Evolutionary conservation across 1,284 basidiomycete genomes (phyloP), one percentile per base, ranked within the genome.

Genomic region (Cystobasidiaceae sp.): DNA sequence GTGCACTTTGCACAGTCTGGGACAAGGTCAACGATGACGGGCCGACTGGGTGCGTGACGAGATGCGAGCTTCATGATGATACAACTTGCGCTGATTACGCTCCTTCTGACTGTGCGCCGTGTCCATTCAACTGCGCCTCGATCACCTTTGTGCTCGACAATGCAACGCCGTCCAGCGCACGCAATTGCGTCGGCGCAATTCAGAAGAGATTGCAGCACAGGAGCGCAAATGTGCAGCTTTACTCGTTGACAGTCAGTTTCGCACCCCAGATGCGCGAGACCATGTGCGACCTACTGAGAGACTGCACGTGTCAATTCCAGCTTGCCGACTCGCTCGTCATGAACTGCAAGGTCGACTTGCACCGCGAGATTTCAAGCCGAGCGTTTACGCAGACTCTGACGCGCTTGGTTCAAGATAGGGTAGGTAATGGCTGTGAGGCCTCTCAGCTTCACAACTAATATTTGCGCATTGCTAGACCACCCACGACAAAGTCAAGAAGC

Each of bases 171-270:
- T 56, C 21, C 77, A 96, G 93, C 19, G 90, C 94, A 7, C 86
- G 88, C 59, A 86, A 89, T 73, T 91, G 91, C 67, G 83, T 96
- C 67, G 86, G 85, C 5, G 84, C 93, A 0, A 78, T 97, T 50
- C 83, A 93, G 74, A 97, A 94, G 78, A 88, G 94, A 4, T 82
- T 99, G 0, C 82, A 88, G 15, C 93, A 99, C 78, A 86, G 94
- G 37, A 96, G 89, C 76, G 89, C 94, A 13, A 98, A 96, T 73
- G 96, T 98, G 0, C 96, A 98, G 78, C 83, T 97, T 0, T 97
- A 94, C 74, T 85, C 93, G 8, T 84, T 98, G n/a, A 82, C 81
- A 67, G 78, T 80, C 58, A 69, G 77, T 51, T 17, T 17, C 25
- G 5, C 11, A n/a, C 55, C 7, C 7, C n/a, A n/a, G n/a, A n/a